phyloP scores from a whole-genome alignment of 2,329 filamentous ascomycete species.

The Zymoseptoria brevis region DNA sequence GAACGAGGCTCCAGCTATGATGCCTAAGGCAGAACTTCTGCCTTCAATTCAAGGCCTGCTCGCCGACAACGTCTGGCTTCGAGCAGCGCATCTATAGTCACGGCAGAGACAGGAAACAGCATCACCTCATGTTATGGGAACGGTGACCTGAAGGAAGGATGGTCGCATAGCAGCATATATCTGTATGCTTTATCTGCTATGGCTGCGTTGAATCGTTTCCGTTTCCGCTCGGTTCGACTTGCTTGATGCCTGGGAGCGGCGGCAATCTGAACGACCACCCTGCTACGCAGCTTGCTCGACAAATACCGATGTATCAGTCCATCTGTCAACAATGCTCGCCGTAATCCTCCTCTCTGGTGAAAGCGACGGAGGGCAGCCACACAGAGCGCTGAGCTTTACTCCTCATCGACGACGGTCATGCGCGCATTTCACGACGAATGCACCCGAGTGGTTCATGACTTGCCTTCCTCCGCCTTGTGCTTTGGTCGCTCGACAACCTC shows the following conservation, averaged over 20 bases:
- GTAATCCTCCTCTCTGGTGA: background rate
- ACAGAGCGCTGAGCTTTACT: too few relatives aligned
- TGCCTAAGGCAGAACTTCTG: background rate
- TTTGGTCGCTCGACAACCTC: slow-evolving; percentile 29
- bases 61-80: too few relatives aligned
- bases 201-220: background rate
- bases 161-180: background rate
- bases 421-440: too few relatives aligned
- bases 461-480: slow-evolving; percentile 24
- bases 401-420: too few relatives aligned
- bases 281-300: background rate
- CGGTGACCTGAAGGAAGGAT: background rate
- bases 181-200: background rate
- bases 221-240: background rate
- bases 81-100: too few relatives aligned
- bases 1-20: background rate
- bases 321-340: background rate
- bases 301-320: background rate
- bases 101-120: too few relatives aligned
- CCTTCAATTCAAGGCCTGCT: too few relatives aligned
- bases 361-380: too few relatives aligned
- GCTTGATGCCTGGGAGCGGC: background rate
- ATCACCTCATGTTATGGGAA: too few relatives aligned
- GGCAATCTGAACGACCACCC: background rate
- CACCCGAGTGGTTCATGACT: background rate